A percentile compares a stretch with the other conserved stretches of the same genome.
Conservation (phyloP, 169 alveolate genomes). For the Plasmodium ovale region DNA sequence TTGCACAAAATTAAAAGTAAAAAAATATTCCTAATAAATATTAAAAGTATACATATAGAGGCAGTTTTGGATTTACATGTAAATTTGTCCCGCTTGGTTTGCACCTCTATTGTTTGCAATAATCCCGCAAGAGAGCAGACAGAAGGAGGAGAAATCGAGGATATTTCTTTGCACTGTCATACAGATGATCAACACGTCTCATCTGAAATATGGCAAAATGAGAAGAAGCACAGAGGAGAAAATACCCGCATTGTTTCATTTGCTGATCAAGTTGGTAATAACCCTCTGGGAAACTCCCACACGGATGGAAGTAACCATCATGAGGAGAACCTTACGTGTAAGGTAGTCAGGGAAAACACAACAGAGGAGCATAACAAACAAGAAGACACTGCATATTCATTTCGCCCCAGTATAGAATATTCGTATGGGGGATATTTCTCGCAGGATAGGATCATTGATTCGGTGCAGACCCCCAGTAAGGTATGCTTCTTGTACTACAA, state of each 20-base stretch:
- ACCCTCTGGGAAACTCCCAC: not conserved
- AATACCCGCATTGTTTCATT: not conserved
- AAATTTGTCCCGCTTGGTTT: not conserved
- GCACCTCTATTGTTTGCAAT: not conserved
- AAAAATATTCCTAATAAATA: conserved; percentile 45
- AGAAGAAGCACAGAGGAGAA: not conserved
- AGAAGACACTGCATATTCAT: not conserved
- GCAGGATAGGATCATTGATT: conserved; percentile 35
- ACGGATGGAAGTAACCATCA: not conserved
- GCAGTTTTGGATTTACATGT: conserved; percentile 38
- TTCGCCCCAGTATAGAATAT: not conserved
- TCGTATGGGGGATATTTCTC: not conserved
- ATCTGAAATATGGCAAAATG: too few species aligned
- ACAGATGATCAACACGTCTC: not conserved
- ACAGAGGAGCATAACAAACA: not conserved
- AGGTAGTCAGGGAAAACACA: not conserved
- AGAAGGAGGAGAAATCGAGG: not conserved
- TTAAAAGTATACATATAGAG: conserved; percentile 48
- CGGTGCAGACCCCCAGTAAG: conserved; percentile 11
- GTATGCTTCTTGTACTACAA: conserved; percentile 21
- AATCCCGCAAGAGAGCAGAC: not conserved
- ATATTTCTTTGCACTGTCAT: not conserved
- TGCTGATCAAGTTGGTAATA: not conserved
- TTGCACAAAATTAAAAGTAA: conserved; percentile 2
- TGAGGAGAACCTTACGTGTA: not conserved